Percentiles rank a stretch among this genome's conserved stretches.
phyloP scores from a whole-genome alignment of 2,329 filamentous ascomycete genomes.

The Curvularia lunata region DNA sequence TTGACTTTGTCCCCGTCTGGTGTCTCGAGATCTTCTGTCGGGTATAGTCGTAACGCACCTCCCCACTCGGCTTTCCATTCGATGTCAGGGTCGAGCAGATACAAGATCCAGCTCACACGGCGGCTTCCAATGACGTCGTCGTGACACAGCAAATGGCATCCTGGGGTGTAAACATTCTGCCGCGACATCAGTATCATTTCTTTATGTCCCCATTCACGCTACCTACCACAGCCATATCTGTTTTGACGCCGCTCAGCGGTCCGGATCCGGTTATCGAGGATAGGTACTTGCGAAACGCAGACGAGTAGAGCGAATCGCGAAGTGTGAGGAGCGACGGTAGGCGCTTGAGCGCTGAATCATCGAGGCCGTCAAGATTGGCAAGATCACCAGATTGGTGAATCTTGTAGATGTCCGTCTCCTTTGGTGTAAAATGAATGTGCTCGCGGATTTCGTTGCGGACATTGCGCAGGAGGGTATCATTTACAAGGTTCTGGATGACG shows the following conservation, averaged over 20 bases:
- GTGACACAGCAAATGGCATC: conserved; percentile 93
- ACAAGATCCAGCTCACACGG: conserved; percentile 95
- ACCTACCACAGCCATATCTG: conserved; percentile 89
- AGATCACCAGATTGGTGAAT: conserved; percentile 98
- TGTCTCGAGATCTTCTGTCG: conserved; percentile 68
- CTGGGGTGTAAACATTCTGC: conserved; percentile 89
- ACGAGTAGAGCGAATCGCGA: conserved; percentile 93
- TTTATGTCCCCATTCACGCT: neutral
- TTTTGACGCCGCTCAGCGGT: conserved; percentile 88
- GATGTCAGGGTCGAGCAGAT: conserved; percentile 88
- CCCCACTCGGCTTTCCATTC: conserved; percentile 94
- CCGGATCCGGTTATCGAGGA: conserved; percentile 85
- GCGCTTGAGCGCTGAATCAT: conserved; percentile 82
- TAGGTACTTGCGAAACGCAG: conserved; percentile 86
- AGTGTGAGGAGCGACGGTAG: conserved; percentile 88
- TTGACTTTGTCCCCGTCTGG: conserved; percentile 76
- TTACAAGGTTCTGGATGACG: conserved; percentile 81
- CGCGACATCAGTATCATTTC: conserved; percentile 19
- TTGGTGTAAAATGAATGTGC: conserved; percentile 94
- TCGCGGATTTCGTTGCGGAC: conserved; percentile 89
- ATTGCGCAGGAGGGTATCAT: conserved; percentile 79
- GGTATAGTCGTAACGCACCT: conserved; percentile 87
- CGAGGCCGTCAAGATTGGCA: conserved; percentile 92
- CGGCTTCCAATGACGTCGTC: conserved; percentile 99
- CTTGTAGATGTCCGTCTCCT: conserved; percentile 99